Conservation (phyloP, 2,329 filamentous ascomycete genomes). For the Pyricularia pennisetigena region DNA sequence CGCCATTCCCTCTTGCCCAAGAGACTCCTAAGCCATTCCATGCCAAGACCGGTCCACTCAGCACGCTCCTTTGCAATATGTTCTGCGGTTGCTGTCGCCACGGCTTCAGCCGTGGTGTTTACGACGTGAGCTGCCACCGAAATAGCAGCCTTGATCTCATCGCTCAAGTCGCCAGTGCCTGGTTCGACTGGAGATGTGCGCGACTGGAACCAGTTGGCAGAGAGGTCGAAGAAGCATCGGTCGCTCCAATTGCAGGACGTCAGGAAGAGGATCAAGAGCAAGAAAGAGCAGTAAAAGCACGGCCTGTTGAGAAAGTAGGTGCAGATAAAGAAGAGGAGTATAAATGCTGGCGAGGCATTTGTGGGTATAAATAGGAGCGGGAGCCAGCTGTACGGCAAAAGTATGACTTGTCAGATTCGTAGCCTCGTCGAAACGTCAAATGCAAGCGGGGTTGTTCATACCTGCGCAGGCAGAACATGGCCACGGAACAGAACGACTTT, state of each 20-base stretch:
- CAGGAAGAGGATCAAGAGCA: conserved; percentile 88
- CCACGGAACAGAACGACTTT: conserved; percentile 6
- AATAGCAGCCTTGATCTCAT: conserved; percentile 29
- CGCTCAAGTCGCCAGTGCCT: conserved; percentile 13
- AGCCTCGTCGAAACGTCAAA: not conserved
- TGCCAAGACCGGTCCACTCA: conserved; percentile 67
- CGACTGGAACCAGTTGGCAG: conserved; percentile 89
- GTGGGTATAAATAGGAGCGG: conserved; percentile 83
- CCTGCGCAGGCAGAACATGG: conserved; percentile 61
- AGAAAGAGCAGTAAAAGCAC: conserved; percentile 94
- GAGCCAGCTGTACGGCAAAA: conserved; percentile 52
- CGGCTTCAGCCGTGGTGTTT: conserved; percentile 59
- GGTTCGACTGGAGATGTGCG: conserved; percentile 30
- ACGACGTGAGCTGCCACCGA: conserved; percentile 38
- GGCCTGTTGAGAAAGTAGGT: conserved; percentile 95
- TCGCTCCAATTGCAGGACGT: conserved; percentile 70
- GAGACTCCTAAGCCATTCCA: conserved; percentile 79
- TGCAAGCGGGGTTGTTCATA: conserved; percentile 21
- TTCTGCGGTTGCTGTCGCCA: conserved; percentile 59
- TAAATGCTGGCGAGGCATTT: conserved; percentile 75
- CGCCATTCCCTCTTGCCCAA: conserved; percentile 80
- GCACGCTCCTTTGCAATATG: conserved; percentile 42
- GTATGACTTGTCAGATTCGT: not conserved
- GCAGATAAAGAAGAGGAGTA: conserved; percentile 81
- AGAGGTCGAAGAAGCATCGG: conserved; percentile 87